Percentiles rank a stretch among this genome's conserved stretches.
Evolutionary conservation across 2,329 filamentous ascomycete genomes (phyloP).

Genomic region (Mycosphaerella sp.): DNA sequence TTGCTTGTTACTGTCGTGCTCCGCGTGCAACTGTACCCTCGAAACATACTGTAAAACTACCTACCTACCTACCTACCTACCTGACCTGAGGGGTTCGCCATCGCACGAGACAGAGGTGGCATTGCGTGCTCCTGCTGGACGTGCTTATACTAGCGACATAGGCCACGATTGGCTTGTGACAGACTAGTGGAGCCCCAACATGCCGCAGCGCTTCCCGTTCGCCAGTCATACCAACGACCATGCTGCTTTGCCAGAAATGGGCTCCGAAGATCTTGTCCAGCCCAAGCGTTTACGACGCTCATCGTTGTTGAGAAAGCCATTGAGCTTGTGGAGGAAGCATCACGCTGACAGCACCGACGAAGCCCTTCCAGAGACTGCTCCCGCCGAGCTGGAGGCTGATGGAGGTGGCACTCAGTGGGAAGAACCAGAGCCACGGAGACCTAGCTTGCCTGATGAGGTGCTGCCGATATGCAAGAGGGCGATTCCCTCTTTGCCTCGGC

Average conservation of each 20-base stretch:
- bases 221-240: conserved; percentile 20
- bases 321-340: conserved; percentile 27
- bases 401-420: conserved; percentile 10
- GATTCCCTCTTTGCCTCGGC: conserved; percentile 67
- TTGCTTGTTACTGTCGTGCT: neutral
- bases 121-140: neutral
- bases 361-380: conserved; percentile 19
- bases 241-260: conserved; percentile 21
- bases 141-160: conserved; percentile 12
- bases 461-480: conserved; percentile 27
- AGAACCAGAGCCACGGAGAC: conserved; percentile 21
- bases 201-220: conserved; percentile 32
- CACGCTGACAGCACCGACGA: conserved; percentile 12
- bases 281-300: conserved; percentile 19
- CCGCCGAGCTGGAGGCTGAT: conserved; percentile 21
- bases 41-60: neutral
- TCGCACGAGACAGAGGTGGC: conserved; percentile 2
- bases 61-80: too few relatives aligned
- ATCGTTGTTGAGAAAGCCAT: conserved; percentile 21
- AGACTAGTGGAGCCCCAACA: conserved; percentile 15
- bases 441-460: conserved; percentile 22
- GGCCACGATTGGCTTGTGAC: conserved; percentile 1
- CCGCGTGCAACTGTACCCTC: conserved; percentile 9
- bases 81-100: neutral
- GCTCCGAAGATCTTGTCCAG: conserved; percentile 18